Evolutionary conservation across 1,284 basidiomycete species (phyloP), one percentile per base, ranked within the genome.

Genomic region (Cutaneotrichosporon spelunceum): DNA sequence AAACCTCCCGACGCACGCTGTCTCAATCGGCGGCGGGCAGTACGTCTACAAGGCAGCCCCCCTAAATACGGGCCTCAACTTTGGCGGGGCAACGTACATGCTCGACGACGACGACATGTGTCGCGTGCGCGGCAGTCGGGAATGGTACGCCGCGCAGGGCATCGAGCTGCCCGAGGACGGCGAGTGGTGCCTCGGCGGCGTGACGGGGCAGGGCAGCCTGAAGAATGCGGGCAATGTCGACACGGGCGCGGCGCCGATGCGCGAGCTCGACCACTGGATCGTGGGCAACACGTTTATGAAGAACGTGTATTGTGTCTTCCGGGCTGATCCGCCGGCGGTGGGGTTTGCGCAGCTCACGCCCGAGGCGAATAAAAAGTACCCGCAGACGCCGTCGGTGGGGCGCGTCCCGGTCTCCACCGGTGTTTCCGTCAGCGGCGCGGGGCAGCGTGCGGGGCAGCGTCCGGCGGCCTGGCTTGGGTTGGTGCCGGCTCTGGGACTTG

Each of bases 221-320:
- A 3, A 6, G 14, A 42, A 42, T 19, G 19, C 16, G 5, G 39
- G 19, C 39, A 42, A 42, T 8, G 39, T 42, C 5, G 39, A 42
- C 39, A 42, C 39, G 19, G 39, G 39, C 14, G 16, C 9, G 1
- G 16, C 19, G 16, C 16, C 39, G 4, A 42, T 42, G 19, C 19
- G 3, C 39, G 39, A 42, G 16, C 19, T 42, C 39, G 4, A 57
- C 42, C 10, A 23, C 42, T 96, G 91, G 77, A 73, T 78, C 56
- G 70, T 79, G 7, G 78, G 78, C 5, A 75, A 73, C 60, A 72
- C 75, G 21, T 74, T 74, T 34, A 50, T 83, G 83, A 96, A 94
- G 85, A 94, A 93, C 71, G 39, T 42, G 39, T 33, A 33, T 11
- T 9, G 8, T 33, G 30, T 5, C 30, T 33, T 33, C 30, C 2